These are phyloP conservation scores for Citrus hindsii DNA, from an alignment of 345 rosid genomes.

Conservation along the genomic window DNA sequence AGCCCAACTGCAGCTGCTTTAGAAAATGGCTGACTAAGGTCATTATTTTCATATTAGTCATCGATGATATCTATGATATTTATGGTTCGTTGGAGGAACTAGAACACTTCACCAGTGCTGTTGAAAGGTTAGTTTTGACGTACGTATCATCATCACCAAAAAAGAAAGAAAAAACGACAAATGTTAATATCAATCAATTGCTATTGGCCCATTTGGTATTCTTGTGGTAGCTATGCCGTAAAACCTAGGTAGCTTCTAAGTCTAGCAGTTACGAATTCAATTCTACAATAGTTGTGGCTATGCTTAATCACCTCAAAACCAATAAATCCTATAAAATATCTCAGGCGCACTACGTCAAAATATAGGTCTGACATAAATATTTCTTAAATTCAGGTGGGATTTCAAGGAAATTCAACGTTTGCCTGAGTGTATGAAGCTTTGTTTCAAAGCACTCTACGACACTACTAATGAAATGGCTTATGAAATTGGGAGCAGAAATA, in stretches of 20 bases:
- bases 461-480: conserved; percentile 30
- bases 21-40: conserved; percentile 46
- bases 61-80: conserved; percentile 53
- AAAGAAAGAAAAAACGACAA: neutral
- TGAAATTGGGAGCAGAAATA: conserved; percentile 32
- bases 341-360: neutral
- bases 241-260: no score
- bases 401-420: conserved; percentile 14
- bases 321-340: no score
- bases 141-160: neutral
- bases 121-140: conserved; percentile 24
- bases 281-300: no score
- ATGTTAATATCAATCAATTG: neutral
- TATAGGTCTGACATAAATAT: neutral
- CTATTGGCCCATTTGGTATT: no score
- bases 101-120: conserved; percentile 39
- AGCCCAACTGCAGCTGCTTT: conserved; percentile 28
- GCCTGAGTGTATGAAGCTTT: conserved; percentile 46
- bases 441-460: conserved; percentile 33
- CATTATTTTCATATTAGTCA: conserved; percentile 29
- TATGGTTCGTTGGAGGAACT: conserved; percentile 52
- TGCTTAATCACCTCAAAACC: no score
- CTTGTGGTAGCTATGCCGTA: no score
- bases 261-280: no score
- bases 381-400: conserved; percentile 37